Conservation (phyloP, 805 yeast genomes). For the Teunomyces cretensis region DNA sequence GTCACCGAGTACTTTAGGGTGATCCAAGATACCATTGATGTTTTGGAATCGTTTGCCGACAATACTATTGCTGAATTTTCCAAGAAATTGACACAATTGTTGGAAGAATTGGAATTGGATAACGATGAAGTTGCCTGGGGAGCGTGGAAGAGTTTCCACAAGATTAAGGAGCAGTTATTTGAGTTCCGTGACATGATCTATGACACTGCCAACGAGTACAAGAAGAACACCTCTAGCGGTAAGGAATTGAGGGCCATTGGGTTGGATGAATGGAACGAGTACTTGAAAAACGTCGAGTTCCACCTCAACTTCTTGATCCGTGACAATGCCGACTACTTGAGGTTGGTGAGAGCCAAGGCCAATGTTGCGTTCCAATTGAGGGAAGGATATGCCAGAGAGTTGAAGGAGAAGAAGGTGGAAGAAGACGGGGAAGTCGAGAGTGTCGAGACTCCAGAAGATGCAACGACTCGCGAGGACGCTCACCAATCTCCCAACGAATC, state of each 20-base stretch:
- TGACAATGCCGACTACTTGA: constrained; percentile 61
- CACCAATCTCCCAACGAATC: too few relatives aligned
- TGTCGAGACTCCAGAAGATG: constrained; percentile 4
- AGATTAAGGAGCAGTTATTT: constrained; percentile 54
- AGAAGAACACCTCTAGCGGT: constrained; percentile 13
- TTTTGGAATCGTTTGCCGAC: constrained; percentile 73
- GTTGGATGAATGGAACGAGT: constrained; percentile 32
- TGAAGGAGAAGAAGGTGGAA: constrained; percentile 6
- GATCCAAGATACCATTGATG: constrained; percentile 53
- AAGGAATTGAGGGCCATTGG: constrained; percentile 24
- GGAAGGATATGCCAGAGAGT: constrained; percentile 23
- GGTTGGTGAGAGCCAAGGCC: constrained; percentile 41
- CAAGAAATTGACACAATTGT: constrained; percentile 49
- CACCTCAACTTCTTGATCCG: constrained; percentile 51
- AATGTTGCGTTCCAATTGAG: constrained; percentile 43
- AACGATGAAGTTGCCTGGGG: constrained; percentile 21
- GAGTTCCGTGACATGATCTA: constrained; percentile 53
- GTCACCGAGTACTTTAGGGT: constrained; percentile 29
- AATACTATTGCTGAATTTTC: constrained; percentile 65
- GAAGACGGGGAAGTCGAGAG: background rate
- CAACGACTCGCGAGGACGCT: too few relatives aligned
- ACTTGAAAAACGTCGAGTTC: constrained; percentile 38
- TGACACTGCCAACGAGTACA: constrained; percentile 25
- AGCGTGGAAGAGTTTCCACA: constrained; percentile 54
- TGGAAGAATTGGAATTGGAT: constrained; percentile 48